Evolutionary conservation across 2,329 filamentous ascomycete genomes (phyloP), one percentile per base, ranked within the genome.

Genomic region (Tricladium varicosporioides): DNA sequence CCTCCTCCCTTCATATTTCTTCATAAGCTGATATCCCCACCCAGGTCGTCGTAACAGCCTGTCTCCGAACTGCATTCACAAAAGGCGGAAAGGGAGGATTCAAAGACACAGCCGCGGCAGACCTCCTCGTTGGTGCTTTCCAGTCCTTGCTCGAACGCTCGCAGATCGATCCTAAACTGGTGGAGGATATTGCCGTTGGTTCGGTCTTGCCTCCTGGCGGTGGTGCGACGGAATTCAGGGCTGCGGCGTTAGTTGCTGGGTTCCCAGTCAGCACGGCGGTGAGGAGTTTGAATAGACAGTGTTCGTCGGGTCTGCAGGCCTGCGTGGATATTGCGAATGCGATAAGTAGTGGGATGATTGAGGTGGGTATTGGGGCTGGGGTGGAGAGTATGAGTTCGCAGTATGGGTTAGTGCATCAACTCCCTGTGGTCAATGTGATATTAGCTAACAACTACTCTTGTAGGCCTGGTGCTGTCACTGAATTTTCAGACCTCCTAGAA

Each of bases 351-450:
- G 94, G 92, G 68, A 96, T 96, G 89, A 97, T 97, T 70, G 93
- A 97, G 65, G 77, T 97, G 61, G 94, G 94, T 67, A 85, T 97
- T 66, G 94, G 93, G 65, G 92, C 92, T 16, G 94, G 94, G 70
- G 92, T 96, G 19, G 94, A 99, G 84, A 94, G 89, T 80, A 99
- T 99, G 94, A 90, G 85, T 70, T 81, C 81, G 57, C 89, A 97
- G 71, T 97, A 97, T 73, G 94, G 93, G 85, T n/a, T n/a, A n/a
- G n/a, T n/a, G n/a, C n/a, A n/a, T n/a, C n/a, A n/a, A n/a, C n/a
- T n/a, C n/a, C n/a, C n/a, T n/a, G n/a, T n/a, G n/a, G n/a, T n/a
- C n/a, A n/a, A n/a, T n/a, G n/a, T n/a, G n/a, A n/a, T 14, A 13
- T 27, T 45, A 63, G 47, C 51, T 54, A 19, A 46, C 14, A 48